Evolutionary conservation across 306 rosid species (phyloP).

Genomic region (Vigna mungo): DNA sequence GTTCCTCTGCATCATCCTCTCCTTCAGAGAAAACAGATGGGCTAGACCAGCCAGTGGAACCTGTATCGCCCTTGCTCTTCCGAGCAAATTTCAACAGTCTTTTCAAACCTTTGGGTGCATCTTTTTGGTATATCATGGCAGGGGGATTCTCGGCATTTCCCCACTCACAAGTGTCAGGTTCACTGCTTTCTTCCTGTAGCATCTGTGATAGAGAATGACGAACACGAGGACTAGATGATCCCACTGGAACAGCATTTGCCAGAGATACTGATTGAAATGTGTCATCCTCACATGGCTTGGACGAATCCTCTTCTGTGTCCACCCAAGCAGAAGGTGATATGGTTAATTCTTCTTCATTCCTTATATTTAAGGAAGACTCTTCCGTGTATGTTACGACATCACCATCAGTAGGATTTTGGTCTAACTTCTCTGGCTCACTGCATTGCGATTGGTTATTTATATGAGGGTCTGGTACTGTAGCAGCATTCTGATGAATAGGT

Average conservation of each 20-base stretch:
- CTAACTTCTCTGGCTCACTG: slow-evolving; percentile 55
- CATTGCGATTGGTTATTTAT: slow-evolving; percentile 54
- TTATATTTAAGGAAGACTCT: slow-evolving; percentile 56
- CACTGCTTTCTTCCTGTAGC: slow-evolving; percentile 95
- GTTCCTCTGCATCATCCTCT: slow-evolving; percentile 87
- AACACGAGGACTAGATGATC: slow-evolving; percentile 74
- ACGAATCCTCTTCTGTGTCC: slow-evolving; percentile 87
- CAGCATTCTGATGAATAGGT: slow-evolving; percentile 52
- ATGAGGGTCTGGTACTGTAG: slow-evolving; percentile 56
- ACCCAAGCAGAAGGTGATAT: slow-evolving; percentile 88
- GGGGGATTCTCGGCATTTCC: slow-evolving; percentile 97
- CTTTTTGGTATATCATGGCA: slow-evolving; percentile 77
- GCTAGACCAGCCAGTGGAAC: slow-evolving; percentile 80
- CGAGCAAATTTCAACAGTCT: slow-evolving; percentile 94
- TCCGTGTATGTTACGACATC: slow-evolving; percentile 53
- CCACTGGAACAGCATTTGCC: slow-evolving; percentile 56
- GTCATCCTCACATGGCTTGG: slow-evolving; percentile 55
- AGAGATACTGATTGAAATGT: slow-evolving; percentile 58
- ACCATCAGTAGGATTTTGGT: slow-evolving; percentile 52
- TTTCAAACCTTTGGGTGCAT: slow-evolving; percentile 94
- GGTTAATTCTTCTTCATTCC: slow-evolving; percentile 75
- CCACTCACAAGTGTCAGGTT: slow-evolving; percentile 83
- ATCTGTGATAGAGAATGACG: slow-evolving; percentile 98
- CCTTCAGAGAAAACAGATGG: slow-evolving; percentile 98
- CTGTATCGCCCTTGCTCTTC: slow-evolving; percentile 89